Percentiles rank a stretch among this genome's conserved stretches.
Evolutionary conservation across 2,329 filamentous ascomycete species (phyloP).

Genomic region (Zopfia rhizophila): DNA sequence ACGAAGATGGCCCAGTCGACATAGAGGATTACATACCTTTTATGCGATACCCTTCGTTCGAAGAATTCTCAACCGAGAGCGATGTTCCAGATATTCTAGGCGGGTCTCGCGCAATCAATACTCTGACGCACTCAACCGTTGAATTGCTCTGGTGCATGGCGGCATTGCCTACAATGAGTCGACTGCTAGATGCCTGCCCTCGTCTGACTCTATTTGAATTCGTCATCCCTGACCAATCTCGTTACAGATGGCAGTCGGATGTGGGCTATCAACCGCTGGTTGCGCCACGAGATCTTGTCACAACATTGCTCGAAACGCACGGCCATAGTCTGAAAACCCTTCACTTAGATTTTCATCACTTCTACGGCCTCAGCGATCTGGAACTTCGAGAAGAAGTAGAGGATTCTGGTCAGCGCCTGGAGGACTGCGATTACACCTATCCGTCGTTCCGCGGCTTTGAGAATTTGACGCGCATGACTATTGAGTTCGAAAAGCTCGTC

Average conservation of each 20-base stretch:
- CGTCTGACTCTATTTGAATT: slow-evolving; percentile 11
- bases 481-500: slow-evolving; percentile 3
- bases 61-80: slow-evolving; percentile 10
- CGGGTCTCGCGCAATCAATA: background rate
- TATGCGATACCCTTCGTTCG: slow-evolving; percentile 9
- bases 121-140: background rate
- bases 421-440: no score
- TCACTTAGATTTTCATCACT: slow-evolving; percentile 2
- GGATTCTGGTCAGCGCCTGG: no score
- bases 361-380: background rate
- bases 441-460: slow-evolving; percentile 8
- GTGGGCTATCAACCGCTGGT: slow-evolving; percentile 15
- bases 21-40: slow-evolving; percentile 12
- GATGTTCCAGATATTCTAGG: background rate
- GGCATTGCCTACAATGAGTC: slow-evolving; percentile 2
- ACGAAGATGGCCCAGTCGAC: slow-evolving; percentile 10
- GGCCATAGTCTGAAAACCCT: slow-evolving; percentile 4
- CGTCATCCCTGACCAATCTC: no score
- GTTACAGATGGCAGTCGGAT: no score
- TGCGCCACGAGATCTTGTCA: slow-evolving; percentile 9
- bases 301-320: slow-evolving; percentile 11
- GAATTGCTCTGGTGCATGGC: slow-evolving; percentile 14
- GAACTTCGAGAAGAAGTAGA: slow-evolving; percentile 1
- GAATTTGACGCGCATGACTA: background rate
- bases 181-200: slow-evolving; percentile 1